Percentiles rank a stretch among this genome's conserved stretches.
Conservation (phyloP, 2,329 filamentous ascomycete species). For the Colletotrichum sp. region DNA sequence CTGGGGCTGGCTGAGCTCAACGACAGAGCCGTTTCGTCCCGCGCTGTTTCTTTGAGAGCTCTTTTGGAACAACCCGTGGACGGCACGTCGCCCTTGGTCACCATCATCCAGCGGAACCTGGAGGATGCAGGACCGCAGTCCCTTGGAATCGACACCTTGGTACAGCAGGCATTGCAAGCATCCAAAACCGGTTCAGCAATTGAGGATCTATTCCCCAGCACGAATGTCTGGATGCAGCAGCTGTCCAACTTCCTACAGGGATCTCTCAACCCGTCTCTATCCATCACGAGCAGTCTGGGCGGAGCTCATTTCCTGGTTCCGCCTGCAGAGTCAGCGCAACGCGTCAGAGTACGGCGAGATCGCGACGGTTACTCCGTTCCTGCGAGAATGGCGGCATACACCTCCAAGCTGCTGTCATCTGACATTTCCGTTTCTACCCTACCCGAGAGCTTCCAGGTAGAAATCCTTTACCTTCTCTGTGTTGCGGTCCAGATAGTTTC, state of each 20-base stretch:
- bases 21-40: slow-evolving; percentile 41
- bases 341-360: slow-evolving; percentile 57
- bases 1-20: slow-evolving; percentile 58
- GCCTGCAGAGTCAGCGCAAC: slow-evolving; percentile 23
- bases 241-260: slow-evolving; percentile 60
- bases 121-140: slow-evolving; percentile 54
- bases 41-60: slow-evolving; percentile 46
- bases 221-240: slow-evolving; percentile 68
- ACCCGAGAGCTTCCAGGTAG: slow-evolving; percentile 46
- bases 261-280: slow-evolving; percentile 66
- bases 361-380: slow-evolving; percentile 73
- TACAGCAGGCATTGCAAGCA: slow-evolving; percentile 50
- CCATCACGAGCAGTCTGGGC: slow-evolving; percentile 75
- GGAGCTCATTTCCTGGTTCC: slow-evolving; percentile 72
- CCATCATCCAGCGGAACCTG: slow-evolving; percentile 61
- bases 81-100: slow-evolving; percentile 49
- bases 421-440: slow-evolving; percentile 43
- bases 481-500: slow-evolving; percentile 56
- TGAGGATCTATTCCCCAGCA: slow-evolving; percentile 66
- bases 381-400: slow-evolving; percentile 77
- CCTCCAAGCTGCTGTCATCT: slow-evolving; percentile 58
- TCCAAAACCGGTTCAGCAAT: slow-evolving; percentile 36
- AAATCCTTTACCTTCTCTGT: slow-evolving; percentile 56
- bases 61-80: slow-evolving; percentile 49
- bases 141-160: slow-evolving; percentile 58